Percentiles rank a stretch among this genome's conserved stretches.
phyloP scores from a whole-genome alignment of 1,139 yeast species.

The Pichia norvegensis region DNA sequence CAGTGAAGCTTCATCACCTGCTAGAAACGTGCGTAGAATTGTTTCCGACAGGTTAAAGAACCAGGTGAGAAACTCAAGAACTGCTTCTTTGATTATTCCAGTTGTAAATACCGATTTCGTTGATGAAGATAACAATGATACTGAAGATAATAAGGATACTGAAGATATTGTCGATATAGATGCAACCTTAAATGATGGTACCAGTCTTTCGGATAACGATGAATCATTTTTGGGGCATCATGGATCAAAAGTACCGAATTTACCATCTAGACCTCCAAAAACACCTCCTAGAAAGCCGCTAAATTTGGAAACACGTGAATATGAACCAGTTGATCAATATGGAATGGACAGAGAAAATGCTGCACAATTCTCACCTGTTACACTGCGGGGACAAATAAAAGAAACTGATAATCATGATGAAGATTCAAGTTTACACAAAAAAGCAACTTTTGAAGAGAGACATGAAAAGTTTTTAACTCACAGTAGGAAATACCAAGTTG shows the following conservation, averaged over 20 bases:
- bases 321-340: slow-evolving; percentile 6
- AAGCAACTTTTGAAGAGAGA: neutral
- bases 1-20: neutral
- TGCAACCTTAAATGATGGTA: neutral
- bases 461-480: slow-evolving; percentile 11
- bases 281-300: slow-evolving; percentile 6
- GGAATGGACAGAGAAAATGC: slow-evolving; percentile 18
- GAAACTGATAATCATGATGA: neutral
- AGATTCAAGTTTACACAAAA: neutral
- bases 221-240: neutral
- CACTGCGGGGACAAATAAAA: slow-evolving; percentile 7
- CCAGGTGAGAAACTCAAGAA: slow-evolving; percentile 6
- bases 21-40: neutral
- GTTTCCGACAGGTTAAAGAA: slow-evolving; percentile 1
- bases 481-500: slow-evolving; percentile 14
- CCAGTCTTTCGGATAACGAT: neutral
- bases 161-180: slow-evolving; percentile 2
- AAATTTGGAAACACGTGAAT: neutral
- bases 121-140: too few species aligned
- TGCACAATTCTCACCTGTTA: slow-evolving; percentile 18
- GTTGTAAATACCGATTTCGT: neutral
- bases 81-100: slow-evolving; percentile 7
- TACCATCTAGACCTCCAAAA: slow-evolving; percentile 9
- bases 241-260: slow-evolving; percentile 5
- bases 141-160: neutral